phyloP scores from a whole-genome alignment of 768 basidiomycete species.

The Mycena venus region DNA sequence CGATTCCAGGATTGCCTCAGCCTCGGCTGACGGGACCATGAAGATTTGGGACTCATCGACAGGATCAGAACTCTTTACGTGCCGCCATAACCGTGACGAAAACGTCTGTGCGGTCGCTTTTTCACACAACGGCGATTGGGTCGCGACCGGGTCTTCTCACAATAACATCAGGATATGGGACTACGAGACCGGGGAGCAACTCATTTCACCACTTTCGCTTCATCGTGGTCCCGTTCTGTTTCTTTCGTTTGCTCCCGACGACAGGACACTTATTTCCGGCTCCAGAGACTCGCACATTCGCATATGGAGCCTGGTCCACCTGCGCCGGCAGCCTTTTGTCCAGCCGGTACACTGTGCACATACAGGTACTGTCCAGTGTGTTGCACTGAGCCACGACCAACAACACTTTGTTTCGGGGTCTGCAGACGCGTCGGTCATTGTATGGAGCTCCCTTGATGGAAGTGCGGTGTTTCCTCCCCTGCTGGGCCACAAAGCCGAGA shows the following conservation, averaged over 20 bases:
- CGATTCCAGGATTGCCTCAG: neutral
- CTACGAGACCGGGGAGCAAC: neutral
- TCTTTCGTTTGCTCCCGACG: neutral
- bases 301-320: neutral
- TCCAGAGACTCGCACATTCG: neutral
- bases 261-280: neutral
- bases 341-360: neutral
- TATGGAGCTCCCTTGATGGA: conserved; percentile 1
- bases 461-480: neutral
- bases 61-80: neutral
- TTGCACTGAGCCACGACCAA: neutral
- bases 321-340: neutral
- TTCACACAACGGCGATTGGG: neutral
- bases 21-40: neutral
- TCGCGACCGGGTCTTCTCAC: neutral
- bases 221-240: neutral
- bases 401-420: neutral
- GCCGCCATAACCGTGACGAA: neutral
- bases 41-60: neutral
- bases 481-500: neutral
- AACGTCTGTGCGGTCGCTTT: neutral
- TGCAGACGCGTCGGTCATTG: neutral
- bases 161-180: neutral
- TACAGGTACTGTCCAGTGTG: neutral
- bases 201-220: neutral